phyloP scores from a whole-genome alignment of 306 rosid species.

The Notholithocarpus densiflorus region DNA sequence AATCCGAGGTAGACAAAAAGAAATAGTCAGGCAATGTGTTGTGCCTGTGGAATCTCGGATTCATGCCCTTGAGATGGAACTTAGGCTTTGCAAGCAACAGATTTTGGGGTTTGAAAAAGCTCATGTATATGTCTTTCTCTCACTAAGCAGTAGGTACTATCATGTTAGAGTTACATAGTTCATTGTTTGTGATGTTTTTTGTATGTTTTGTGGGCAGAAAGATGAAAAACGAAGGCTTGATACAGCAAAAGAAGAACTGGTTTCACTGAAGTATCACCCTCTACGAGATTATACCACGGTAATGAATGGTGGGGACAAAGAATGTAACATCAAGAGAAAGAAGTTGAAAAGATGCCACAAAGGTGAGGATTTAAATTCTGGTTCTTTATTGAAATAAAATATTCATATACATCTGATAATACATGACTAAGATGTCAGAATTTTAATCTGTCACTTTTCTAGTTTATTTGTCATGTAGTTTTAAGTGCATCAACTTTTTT shows the following conservation, averaged over 20 bases:
- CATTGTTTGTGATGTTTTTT: neutral
- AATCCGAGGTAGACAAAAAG: slow-evolving; percentile 47
- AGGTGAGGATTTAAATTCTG: slow-evolving; percentile 27
- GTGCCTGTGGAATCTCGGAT: slow-evolving; percentile 56
- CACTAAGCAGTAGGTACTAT: slow-evolving; percentile 4
- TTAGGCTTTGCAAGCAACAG: slow-evolving; percentile 55
- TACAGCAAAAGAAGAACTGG: slow-evolving; percentile 56
- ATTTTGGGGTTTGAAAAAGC: slow-evolving; percentile 51
- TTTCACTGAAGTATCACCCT: slow-evolving; percentile 69
- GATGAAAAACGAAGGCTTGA: slow-evolving; percentile 59
- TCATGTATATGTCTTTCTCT: slow-evolving; percentile 53
- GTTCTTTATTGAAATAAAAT: slow-evolving; percentile 1
- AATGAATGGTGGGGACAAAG: slow-evolving; percentile 16
- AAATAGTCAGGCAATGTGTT: slow-evolving; percentile 52
- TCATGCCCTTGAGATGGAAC: slow-evolving; percentile 54
- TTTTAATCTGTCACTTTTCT: neutral
- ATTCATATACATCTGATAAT: neutral
- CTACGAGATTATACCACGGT: slow-evolving; percentile 25
- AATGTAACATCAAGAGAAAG: slow-evolving; percentile 31
- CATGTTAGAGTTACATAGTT: neutral
- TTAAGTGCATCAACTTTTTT: neutral
- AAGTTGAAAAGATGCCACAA: slow-evolving; percentile 42
- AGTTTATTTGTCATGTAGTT: neutral
- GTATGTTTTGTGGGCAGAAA: slow-evolving; percentile 32
- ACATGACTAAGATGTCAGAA: neutral